Percentiles rank a stretch among this genome's conserved stretches.
Conservation (phyloP, 345 rosid species). For the Hypericum perforatum region DNA sequence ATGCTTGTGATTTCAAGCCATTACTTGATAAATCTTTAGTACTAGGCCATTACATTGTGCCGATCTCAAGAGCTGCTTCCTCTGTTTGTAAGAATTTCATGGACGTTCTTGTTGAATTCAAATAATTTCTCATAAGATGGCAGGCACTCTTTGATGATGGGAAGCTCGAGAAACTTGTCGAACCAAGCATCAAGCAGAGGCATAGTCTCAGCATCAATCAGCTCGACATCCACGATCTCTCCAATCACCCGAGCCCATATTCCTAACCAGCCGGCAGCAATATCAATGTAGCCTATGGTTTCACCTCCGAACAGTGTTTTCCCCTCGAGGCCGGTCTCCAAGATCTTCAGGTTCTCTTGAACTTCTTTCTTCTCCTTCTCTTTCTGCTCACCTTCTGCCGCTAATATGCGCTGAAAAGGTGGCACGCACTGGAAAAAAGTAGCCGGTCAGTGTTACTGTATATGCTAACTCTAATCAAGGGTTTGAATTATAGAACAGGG, state of each 20-base stretch:
- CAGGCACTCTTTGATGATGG: neutral
- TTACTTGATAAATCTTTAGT: no score
- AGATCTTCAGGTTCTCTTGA: conserved; percentile 16
- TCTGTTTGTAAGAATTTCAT: no score
- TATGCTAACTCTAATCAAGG: no score
- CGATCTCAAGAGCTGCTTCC: no score
- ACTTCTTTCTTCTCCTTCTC: conserved; percentile 21
- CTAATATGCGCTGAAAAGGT: conserved; percentile 6
- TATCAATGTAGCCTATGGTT: conserved; percentile 14
- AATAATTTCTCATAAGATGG: no score
- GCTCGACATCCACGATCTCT: conserved; percentile 13
- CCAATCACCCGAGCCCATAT: conserved; percentile 18
- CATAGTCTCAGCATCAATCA: conserved; percentile 21
- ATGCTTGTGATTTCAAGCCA: no score
- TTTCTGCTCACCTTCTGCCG: conserved; percentile 16
- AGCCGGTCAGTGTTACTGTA: no score
- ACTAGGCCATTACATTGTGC: no score
- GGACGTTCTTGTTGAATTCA: no score
- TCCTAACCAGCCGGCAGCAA: conserved; percentile 26
- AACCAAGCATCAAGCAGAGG: conserved; percentile 19
- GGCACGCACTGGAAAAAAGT: conserved; percentile 14
- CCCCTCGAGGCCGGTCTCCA: conserved; percentile 16
- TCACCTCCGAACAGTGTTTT: conserved; percentile 26
- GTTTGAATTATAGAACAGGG: no score
- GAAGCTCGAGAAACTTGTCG: conserved; percentile 17